Evolutionary conservation across 176 grass and related monocot species (phyloP).

Genomic region (Cenchrus purpureus): DNA sequence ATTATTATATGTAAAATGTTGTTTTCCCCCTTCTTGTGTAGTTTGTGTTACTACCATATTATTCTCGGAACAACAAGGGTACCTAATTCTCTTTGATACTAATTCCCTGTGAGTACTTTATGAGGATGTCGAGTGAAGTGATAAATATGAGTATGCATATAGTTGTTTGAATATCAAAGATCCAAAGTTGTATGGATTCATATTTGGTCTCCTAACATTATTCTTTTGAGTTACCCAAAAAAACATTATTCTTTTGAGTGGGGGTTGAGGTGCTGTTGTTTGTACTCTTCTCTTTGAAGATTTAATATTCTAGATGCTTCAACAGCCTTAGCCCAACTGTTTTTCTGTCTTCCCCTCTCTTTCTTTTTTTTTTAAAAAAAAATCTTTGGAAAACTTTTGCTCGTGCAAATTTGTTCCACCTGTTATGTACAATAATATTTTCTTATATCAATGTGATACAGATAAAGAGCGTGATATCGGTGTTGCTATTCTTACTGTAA

Average conservation of each 20-base stretch:
- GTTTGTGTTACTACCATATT: neutral
- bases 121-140: slow-evolving; percentile 3
- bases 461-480: neutral
- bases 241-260: neutral
- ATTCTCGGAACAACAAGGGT: neutral
- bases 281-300: neutral
- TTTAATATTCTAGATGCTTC: slow-evolving; percentile 5
- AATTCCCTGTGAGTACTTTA: slow-evolving; percentile 2
- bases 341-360: neutral
- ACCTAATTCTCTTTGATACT: slow-evolving; percentile 2
- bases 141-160: neutral
- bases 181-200: neutral
- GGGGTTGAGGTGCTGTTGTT: neutral
- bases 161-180: neutral
- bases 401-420: neutral
- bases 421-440: neutral
- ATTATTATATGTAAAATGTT: slow-evolving; percentile 3
- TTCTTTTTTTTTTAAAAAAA: neutral
- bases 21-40: neutral
- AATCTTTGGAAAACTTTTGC: neutral
- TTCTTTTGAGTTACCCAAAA: neutral
- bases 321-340: neutral
- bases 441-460: neutral
- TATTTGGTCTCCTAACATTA: slow-evolving; percentile 13
- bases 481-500: neutral